Evolutionary conservation across 192 early-diverging fungal genomes (phyloP).

Genomic region (Podila horticola): DNA sequence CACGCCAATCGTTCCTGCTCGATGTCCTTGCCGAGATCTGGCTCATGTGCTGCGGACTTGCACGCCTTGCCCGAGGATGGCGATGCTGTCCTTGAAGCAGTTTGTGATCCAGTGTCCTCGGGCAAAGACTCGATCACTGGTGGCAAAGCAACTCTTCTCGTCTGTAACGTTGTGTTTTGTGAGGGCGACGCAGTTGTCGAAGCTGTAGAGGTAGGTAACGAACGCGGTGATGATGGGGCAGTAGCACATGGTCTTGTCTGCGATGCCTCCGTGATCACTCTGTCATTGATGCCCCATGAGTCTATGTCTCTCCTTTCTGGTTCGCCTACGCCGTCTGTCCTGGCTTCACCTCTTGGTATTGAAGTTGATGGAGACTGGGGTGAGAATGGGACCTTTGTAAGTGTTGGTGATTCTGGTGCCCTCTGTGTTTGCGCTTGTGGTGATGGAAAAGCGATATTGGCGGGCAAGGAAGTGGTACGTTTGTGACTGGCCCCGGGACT

Average conservation of each 20-base stretch:
- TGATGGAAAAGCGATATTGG: neutral
- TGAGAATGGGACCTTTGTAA: no score
- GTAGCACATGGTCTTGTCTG: neutral
- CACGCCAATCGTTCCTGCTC: no score
- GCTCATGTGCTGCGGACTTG: no score
- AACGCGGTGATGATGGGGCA: neutral
- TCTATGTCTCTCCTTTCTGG: no score
- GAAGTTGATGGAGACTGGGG: no score
- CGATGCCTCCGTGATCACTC: neutral
- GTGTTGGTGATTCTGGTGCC: neutral
- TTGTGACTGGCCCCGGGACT: conserved; percentile 34
- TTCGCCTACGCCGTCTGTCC: no score
- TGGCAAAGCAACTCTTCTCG: neutral
- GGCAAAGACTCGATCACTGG: conserved; percentile 23
- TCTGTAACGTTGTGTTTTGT: conserved; percentile 1
- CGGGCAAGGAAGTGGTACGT: conserved; percentile 28
- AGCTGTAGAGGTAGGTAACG: neutral
- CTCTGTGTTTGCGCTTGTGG: neutral
- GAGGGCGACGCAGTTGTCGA: neutral
- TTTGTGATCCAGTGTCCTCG: neutral
- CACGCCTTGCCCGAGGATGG: no score
- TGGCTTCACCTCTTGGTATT: no score
- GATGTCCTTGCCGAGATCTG: no score
- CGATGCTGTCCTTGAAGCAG: neutral
- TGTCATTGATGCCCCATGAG: neutral